These are phyloP conservation scores for Mayamaea pseudoterrestris DNA, from an alignment of 108 stramenopile genomes.

Conservation along the genomic window DNA sequence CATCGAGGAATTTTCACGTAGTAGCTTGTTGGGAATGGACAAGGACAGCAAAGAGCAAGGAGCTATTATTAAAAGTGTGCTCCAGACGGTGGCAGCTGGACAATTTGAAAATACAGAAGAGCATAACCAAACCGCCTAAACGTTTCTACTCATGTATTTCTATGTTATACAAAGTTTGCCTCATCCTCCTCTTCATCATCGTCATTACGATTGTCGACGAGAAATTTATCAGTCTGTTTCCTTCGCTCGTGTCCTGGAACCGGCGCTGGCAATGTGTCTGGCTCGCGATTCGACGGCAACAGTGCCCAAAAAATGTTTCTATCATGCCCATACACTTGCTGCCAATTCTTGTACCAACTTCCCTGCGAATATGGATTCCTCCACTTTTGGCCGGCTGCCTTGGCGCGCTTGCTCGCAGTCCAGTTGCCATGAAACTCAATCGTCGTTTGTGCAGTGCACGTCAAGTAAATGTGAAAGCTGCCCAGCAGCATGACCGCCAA, in stretches of 20 bases:
- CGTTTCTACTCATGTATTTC: too few relatives aligned
- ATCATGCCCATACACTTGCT: constrained; percentile 55
- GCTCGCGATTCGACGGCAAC: constrained; percentile 56
- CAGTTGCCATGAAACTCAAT: constrained; percentile 88
- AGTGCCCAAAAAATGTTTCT: constrained; percentile 16
- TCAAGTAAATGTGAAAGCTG: constrained; percentile 74
- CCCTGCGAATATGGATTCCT: constrained; percentile 74
- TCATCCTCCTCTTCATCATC: too few relatives aligned
- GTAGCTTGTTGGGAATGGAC: constrained; percentile 1
- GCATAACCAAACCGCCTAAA: too few relatives aligned
- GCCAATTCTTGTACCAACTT: constrained; percentile 40
- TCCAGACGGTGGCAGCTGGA: too few relatives aligned
- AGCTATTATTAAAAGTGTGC: too few relatives aligned
- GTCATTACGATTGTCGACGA: too few relatives aligned
- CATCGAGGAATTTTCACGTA: neutral
- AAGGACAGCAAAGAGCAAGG: neutral
- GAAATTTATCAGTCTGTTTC: too few relatives aligned
- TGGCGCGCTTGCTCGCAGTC: constrained; percentile 25
- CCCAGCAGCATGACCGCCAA: constrained; percentile 50
- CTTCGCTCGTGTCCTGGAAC: constrained; percentile 47
- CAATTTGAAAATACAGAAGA: too few relatives aligned
- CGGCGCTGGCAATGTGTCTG: constrained; percentile 79
- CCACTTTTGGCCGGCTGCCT: constrained; percentile 22
- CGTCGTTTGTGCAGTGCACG: constrained; percentile 69
- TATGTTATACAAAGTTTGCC: too few relatives aligned